phyloP scores from a whole-genome alignment of 441 rosid species.

The Populus trichocarpa region DNA sequence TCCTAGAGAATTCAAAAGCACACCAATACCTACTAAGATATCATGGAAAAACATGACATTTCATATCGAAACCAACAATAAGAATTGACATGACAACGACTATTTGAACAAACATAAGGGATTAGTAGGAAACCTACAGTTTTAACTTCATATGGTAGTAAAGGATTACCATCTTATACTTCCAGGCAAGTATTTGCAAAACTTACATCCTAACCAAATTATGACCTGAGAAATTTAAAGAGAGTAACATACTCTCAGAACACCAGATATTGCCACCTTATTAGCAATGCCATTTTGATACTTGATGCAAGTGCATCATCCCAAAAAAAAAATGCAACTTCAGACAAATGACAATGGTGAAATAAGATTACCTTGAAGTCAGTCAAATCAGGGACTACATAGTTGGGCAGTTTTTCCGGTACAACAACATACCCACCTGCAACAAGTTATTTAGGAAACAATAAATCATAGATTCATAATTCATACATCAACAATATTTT shows the following conservation, averaged over 20 bases:
- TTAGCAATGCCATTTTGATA: background rate
- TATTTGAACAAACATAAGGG: background rate
- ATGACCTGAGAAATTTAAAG: background rate
- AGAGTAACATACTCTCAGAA: background rate
- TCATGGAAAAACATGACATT: background rate
- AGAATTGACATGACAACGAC: background rate
- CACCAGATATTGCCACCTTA: background rate
- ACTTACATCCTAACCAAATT: background rate
- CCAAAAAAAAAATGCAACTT: background rate
- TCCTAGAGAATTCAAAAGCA: background rate
- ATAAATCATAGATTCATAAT: background rate
- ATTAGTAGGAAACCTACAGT: background rate
- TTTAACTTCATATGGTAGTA: background rate
- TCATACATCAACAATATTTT: background rate
- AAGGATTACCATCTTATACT: background rate
- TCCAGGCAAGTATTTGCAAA: background rate
- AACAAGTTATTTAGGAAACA: conserved; percentile 15
- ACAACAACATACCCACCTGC: conserved; percentile 72
- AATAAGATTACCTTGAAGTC: conserved; percentile 56
- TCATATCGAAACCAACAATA: background rate
- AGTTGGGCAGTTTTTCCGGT: conserved; percentile 76
- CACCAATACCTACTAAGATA: background rate
- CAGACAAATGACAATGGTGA: background rate
- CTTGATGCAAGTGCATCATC: background rate
- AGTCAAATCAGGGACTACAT: conserved; percentile 69